These are phyloP conservation scores for Apodospora peruviana DNA, from an alignment of 495 filamentous ascomycete species.

Conservation along the genomic window DNA sequence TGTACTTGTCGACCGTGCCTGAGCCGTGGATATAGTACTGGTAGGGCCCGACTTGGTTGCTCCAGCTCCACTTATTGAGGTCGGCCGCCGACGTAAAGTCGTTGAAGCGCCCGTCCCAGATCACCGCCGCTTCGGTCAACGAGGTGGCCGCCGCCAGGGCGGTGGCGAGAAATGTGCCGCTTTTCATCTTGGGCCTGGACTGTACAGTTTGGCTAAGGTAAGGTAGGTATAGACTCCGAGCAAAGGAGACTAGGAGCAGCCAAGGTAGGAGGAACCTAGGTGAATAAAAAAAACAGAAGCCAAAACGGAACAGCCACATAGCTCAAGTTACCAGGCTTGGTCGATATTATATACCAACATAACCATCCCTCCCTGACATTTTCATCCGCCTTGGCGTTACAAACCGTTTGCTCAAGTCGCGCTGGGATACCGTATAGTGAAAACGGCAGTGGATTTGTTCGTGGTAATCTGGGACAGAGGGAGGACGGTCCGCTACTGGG, in stretches of 20 bases:
- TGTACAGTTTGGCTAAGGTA: background rate
- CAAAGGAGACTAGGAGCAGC: too few relatives aligned
- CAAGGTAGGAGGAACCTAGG: too few relatives aligned
- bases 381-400: background rate
- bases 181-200: slow-evolving; percentile 18
- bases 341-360: too few relatives aligned
- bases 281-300: too few relatives aligned
- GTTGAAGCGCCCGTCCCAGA: slow-evolving; percentile 62
- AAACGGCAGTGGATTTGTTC: background rate
- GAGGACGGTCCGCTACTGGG: background rate
- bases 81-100: slow-evolving; percentile 43
- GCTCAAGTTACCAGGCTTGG: too few relatives aligned
- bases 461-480: slow-evolving; percentile 1
- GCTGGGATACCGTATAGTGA: background rate
- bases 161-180: slow-evolving; percentile 8
- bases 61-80: slow-evolving; percentile 58
- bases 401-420: background rate
- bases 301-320: too few relatives aligned
- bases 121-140: slow-evolving; percentile 31
- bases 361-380: too few relatives aligned
- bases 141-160: slow-evolving; percentile 6
- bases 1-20: slow-evolving; percentile 48
- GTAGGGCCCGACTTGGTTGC: slow-evolving; percentile 59
- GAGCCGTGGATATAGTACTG: slow-evolving; percentile 70
- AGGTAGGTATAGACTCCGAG: background rate